Evolutionary conservation across 352 stramenopile species (phyloP).

Genomic region (Salisapilia sapeloensis): DNA sequence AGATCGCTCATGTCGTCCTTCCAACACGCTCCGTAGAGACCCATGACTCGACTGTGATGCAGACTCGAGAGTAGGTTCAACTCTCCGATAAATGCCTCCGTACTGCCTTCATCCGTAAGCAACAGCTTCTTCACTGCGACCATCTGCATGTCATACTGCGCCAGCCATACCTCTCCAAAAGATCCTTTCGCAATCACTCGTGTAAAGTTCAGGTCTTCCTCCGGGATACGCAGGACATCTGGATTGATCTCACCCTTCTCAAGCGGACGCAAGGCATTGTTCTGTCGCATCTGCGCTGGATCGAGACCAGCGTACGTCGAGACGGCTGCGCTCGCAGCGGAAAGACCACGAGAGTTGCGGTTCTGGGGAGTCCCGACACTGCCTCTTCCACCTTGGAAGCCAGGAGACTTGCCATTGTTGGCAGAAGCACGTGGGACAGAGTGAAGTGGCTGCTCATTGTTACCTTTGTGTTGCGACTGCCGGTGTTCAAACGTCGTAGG

Average conservation of each 20-base stretch:
- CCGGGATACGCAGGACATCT: slow-evolving; percentile 33
- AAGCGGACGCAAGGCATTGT: slow-evolving; percentile 4
- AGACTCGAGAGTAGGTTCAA: slow-evolving; percentile 67
- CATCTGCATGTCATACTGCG: slow-evolving; percentile 36
- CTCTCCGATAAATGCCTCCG: slow-evolving; percentile 56
- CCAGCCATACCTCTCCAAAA: slow-evolving; percentile 72
- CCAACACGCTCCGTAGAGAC: slow-evolving; percentile 54
- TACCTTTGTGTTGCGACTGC: slow-evolving; percentile 3
- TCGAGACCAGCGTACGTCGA: not conserved
- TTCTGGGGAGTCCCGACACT: too few species aligned
- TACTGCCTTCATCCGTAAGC: slow-evolving; percentile 24
- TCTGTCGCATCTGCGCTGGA: slow-evolving; percentile 1
- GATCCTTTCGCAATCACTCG: slow-evolving; percentile 62
- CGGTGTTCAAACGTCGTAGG: not conserved
- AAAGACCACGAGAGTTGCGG: slow-evolving; percentile 3
- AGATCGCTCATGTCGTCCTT: slow-evolving; percentile 45
- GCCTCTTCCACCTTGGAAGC: slow-evolving; percentile 1
- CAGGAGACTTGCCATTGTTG: too few species aligned
- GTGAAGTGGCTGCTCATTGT: too few species aligned
- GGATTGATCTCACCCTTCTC: slow-evolving; percentile 13
- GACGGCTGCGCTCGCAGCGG: slow-evolving; percentile 1
- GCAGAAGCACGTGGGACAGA: too few species aligned
- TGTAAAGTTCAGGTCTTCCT: slow-evolving; percentile 61
- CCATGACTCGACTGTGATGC: slow-evolving; percentile 56
- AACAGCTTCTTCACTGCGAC: slow-evolving; percentile 75